These are phyloP conservation scores for Exophiala sp. DNA, from an alignment of 2,329 filamentous ascomycete species.

Conservation along the genomic window DNA sequence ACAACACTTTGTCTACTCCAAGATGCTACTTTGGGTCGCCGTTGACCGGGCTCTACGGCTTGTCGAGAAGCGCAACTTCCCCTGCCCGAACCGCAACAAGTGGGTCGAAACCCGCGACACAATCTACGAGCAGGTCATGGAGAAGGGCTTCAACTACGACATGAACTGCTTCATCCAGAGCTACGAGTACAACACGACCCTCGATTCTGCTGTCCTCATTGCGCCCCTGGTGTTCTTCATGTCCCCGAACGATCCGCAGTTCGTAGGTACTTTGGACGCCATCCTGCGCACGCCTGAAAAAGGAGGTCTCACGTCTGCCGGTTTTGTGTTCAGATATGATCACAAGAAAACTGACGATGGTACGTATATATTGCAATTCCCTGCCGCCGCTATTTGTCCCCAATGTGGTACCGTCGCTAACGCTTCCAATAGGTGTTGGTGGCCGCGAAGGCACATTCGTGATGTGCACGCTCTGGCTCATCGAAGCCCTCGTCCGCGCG, in stretches of 20 bases:
- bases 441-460: conserved; percentile 72
- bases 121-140: conserved; percentile 73
- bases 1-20: conserved; percentile 77
- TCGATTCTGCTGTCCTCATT: conserved; percentile 73
- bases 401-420: conserved; percentile 16
- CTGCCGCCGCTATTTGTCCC: not conserved
- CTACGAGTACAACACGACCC: conserved; percentile 66
- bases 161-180: conserved; percentile 70
- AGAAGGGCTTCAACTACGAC: conserved; percentile 69
- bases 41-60: conserved; percentile 72
- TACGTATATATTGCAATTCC: conserved; percentile 34
- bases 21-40: conserved; percentile 79
- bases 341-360: conserved; percentile 66
- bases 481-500: conserved; percentile 67
- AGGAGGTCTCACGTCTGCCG: conserved; percentile 70
- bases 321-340: conserved; percentile 73
- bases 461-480: conserved; percentile 82
- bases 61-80: conserved; percentile 70
- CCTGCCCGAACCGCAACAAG: conserved; percentile 64
- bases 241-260: conserved; percentile 71
- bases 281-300: conserved; percentile 71
- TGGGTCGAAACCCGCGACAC: conserved; percentile 66
- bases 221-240: conserved; percentile 78
- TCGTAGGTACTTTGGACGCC: conserved; percentile 66
- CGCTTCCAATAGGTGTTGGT: conserved; percentile 57